Conservation (phyloP, 371 early-diverging fungal genomes). For the Syncephalastrum racemosum region DNA sequence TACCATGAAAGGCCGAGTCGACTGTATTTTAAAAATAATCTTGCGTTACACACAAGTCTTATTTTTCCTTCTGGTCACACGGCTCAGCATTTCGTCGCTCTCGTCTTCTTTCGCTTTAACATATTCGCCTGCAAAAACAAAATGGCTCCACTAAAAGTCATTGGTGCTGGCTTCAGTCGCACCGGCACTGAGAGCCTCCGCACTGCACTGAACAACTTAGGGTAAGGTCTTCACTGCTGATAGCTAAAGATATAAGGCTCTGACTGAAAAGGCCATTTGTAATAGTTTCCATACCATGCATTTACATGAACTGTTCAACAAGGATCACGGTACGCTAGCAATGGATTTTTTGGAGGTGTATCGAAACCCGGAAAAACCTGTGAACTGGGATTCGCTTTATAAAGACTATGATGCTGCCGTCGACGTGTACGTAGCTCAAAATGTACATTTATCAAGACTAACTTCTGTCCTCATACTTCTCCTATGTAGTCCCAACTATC, state of each 20-base stretch:
- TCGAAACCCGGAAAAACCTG: slow-evolving; percentile 6
- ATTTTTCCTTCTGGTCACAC: too few relatives aligned
- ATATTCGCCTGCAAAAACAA: too few relatives aligned
- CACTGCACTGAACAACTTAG: slow-evolving; percentile 11
- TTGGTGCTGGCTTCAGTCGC: slow-evolving; percentile 12
- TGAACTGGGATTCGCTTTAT: slow-evolving; percentile 12
- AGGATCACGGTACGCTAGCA: background rate
- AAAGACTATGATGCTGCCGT: slow-evolving; percentile 3
- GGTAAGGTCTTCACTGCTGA: slow-evolving; percentile 7
- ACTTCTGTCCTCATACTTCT: background rate
- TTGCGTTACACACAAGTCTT: too few relatives aligned
- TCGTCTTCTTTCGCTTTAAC: background rate
- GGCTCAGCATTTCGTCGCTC: too few relatives aligned
- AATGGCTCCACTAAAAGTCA: slow-evolving; percentile 17
- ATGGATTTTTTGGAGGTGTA: slow-evolving; percentile 7
- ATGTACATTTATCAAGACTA: too few relatives aligned
- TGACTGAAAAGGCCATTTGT: background rate
- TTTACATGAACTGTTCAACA: slow-evolving; percentile 1
- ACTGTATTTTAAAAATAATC: too few relatives aligned
- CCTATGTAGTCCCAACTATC: background rate
- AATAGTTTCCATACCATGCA: background rate
- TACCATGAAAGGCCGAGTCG: too few relatives aligned
- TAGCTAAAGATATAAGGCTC: background rate
- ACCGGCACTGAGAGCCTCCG: slow-evolving; percentile 15
- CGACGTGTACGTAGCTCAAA: background rate